Base-by-base conservation (phyloP, 768 basidiomycete species). In the Podaxis sp. region DNA sequence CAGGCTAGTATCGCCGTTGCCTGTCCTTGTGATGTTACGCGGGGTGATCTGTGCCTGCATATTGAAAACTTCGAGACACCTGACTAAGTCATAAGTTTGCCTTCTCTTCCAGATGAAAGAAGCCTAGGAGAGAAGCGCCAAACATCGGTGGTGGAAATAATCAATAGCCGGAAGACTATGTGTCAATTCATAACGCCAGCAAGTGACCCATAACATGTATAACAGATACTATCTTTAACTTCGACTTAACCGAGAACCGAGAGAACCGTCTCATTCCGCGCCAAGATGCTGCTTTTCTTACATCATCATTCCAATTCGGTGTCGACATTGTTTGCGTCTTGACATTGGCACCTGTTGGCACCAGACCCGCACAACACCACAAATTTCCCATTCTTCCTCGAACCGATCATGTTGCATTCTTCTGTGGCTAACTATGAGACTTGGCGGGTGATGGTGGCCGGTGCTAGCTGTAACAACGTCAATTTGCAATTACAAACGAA, bases 31-130 rank as follows among this genome's bases (percentile, higher is more conserved):
- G 24, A 60, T 28, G 49, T 52, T 39, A 26, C 22, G 7, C 19
- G 39, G 19, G 22, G 26, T 55, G 53, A 55, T 38, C 38, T 40
- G 38, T 61, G 15, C 39, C 39, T 61, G 51, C 40, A 40, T n/a
- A 44, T 0, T 26, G 39, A 5, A 30, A 22, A 33, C 52, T 40
- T 53, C 38, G 28, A 2, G 3, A 19, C 59, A 61, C 39, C 59
- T 61, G 59, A 61, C 59, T 26, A 24, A 42, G 26, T 52, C 28
- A 53, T 52, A 59, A 39, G 33, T 38, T 19, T 30, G 24, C 46
- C 52, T 53, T 61, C 59, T 40, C 17, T 58, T 30, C 46, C 30
- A 49, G 42, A 49, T 44, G 39, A 57, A 51, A 61, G 59, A 61
- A 61, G 40, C 52, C n/a, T 33, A n/a, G 11, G 6, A n/a, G 53